Base-by-base conservation (phyloP, 2,329 filamentous ascomycete species). In the Ascochyta rabiei region DNA sequence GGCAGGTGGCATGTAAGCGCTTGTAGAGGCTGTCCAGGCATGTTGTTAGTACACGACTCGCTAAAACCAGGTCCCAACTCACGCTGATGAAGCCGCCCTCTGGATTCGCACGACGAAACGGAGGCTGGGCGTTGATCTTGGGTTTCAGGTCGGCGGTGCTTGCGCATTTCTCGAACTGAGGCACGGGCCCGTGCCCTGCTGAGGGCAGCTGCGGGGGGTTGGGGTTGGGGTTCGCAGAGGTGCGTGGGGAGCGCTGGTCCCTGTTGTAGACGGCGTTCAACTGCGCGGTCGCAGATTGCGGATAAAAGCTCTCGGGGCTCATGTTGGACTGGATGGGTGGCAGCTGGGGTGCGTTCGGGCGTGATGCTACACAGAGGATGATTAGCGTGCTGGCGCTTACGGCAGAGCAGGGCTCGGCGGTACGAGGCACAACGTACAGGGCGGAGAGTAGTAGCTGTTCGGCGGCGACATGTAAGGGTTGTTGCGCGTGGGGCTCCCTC, bases 31-130 rank as follows among this genome's bases (percentile, higher is more conserved):
- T 96, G 72, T 35, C 42, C 40, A 12, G 35, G 26, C 9, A 18
- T 23, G n/a, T 34, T 52, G 54, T 72, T 55, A 73, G 64, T 47
- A 51, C 31, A 2, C 39, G 19, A 2, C 21, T n/a, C n/a, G 21
- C 13, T 7, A n/a, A 6, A n/a, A 7, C 4, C 16, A 37, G 15
- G 18, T 7, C 13, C 34, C 7, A 18, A 77, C 90, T 78, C 83
- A 96, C 91, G 75, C 95, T 98, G 74, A 99, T 96, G 73, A 99
- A 99, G 43, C 95, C 95, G 48, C 95, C 95, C 73, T 99, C 95
- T 2, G 95, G 95, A 67, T 96, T 96, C 50, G 95, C 95, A 77
- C 95, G 87, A 66, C 95, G 86, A 73, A 96, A 98, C 1, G 91
- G 85, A 49, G 95, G 95, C 73, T 99, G 95, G 18, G 85, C 72